These are phyloP conservation scores for Aspergillus amoenus DNA, from an alignment of 2,329 filamentous ascomycete species.

Conservation along the genomic window DNA sequence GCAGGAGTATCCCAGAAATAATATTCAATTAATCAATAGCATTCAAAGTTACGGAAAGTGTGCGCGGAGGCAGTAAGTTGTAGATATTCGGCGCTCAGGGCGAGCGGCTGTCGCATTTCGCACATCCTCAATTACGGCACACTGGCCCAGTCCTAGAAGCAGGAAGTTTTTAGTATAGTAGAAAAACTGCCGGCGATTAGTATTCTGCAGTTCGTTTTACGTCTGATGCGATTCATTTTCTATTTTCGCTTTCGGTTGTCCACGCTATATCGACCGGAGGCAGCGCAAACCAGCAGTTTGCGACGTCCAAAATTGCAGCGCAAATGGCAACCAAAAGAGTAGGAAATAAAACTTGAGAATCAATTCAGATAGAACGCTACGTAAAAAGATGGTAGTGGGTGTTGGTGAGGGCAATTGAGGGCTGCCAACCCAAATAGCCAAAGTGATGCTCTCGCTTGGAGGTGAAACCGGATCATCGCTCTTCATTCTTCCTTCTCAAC, in stretches of 20 bases:
- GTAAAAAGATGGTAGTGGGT: conserved; percentile 1
- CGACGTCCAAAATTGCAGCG: conserved; percentile 12
- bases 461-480: conserved; percentile 38
- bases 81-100: conserved; percentile 4
- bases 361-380: not conserved
- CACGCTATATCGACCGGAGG: not conserved
- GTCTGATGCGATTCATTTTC: not conserved
- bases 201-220: not conserved
- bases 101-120: conserved; percentile 12
- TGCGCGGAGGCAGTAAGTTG: not conserved
- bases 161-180: not conserved
- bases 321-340: conserved; percentile 5
- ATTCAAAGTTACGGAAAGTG: not conserved
- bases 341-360: conserved; percentile 1
- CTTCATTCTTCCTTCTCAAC: conserved; percentile 16
- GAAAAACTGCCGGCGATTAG: conserved; percentile 3
- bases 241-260: not conserved
- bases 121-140: conserved; percentile 2
- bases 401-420: conserved; percentile 9
- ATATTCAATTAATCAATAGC: not conserved
- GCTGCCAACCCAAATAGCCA: conserved; percentile 16
- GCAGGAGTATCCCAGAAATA: not conserved
- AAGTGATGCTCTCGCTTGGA: conserved; percentile 34
- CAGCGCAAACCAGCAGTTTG: conserved; percentile 17
- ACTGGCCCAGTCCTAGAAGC: not conserved